A percentile compares a stretch with the other conserved stretches of the same genome.
Evolutionary conservation across 768 basidiomycete genomes (phyloP).

Genomic region (Lactarius psammicola): DNA sequence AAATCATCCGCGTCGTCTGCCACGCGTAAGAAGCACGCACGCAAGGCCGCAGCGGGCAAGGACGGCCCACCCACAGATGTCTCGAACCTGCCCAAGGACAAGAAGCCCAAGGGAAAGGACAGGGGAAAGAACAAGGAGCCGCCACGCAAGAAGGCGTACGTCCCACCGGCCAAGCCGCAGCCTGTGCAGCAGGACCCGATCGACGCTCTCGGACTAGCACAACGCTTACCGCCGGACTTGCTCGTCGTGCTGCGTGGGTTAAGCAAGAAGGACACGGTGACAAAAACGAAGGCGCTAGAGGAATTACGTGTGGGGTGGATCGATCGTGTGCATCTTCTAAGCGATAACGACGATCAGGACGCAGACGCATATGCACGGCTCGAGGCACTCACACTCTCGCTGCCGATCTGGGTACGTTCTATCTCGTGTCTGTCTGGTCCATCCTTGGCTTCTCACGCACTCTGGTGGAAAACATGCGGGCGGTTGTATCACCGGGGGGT

Average conservation of each 20-base stretch:
- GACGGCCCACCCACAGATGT: constrained; percentile 34
- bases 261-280: constrained; percentile 87
- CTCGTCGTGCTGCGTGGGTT: constrained; percentile 77
- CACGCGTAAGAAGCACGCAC: constrained; percentile 92
- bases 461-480: background rate
- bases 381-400: constrained; percentile 51
- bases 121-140: constrained; percentile 58
- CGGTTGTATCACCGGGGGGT: too few species aligned
- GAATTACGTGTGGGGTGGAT: constrained; percentile 74
- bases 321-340: constrained; percentile 41
- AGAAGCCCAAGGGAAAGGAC: constrained; percentile 52
- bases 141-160: constrained; percentile 80
- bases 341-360: constrained; percentile 32
- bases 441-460: background rate
- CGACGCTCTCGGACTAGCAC: constrained; percentile 76
- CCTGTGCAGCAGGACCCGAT: constrained; percentile 80
- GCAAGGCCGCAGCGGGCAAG: constrained; percentile 52
- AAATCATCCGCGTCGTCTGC: constrained; percentile 82
- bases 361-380: constrained; percentile 43
- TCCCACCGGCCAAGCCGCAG: constrained; percentile 78
- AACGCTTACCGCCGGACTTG: constrained; percentile 73
- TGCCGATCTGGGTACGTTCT: constrained; percentile 87
- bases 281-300: constrained; percentile 81
- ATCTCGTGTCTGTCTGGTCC: background rate
- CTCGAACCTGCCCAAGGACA: constrained; percentile 41